Evolutionary conservation across 495 filamentous ascomycete genomes (phyloP).

Genomic region (Wilcoxina mikolae): DNA sequence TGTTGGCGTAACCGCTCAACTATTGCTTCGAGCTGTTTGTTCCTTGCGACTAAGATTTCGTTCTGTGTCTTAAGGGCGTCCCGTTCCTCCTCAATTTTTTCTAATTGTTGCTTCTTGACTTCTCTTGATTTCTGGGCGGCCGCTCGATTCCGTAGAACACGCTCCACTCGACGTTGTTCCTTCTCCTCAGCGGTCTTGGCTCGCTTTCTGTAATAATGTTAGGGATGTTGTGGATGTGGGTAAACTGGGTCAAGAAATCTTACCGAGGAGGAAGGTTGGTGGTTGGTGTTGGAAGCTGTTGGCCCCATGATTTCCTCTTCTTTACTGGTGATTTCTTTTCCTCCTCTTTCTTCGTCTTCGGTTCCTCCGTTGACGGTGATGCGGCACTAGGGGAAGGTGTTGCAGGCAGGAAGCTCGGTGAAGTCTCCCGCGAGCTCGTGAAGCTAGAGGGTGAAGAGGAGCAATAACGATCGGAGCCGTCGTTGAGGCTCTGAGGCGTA

Average conservation of each 20-base stretch:
- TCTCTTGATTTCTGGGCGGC: constrained; percentile 93
- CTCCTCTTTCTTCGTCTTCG: constrained; percentile 27
- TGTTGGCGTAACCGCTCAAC: too few species aligned
- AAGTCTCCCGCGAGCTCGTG: not conserved
- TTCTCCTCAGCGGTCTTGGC: constrained; percentile 99
- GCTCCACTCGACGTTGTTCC: constrained; percentile 92
- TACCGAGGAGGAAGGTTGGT: constrained; percentile 93
- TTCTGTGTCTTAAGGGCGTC: constrained; percentile 51
- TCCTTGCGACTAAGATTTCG: constrained; percentile 35
- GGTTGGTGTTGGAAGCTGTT: constrained; percentile 90
- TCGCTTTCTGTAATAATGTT: constrained; percentile 52
- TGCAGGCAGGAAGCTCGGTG: too few species aligned
- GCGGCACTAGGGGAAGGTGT: too few species aligned
- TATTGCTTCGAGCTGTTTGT: not conserved
- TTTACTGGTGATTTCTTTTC: constrained; percentile 69
- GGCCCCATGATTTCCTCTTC: constrained; percentile 98
- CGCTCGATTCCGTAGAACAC: constrained; percentile 86
- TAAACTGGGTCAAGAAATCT: constrained; percentile 19
- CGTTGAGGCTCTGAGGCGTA: not conserved
- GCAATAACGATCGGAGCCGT: too few species aligned
- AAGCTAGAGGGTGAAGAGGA: not conserved
- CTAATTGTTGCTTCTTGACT: constrained; percentile 86
- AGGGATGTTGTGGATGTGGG: constrained; percentile 6
- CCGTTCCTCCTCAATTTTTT: constrained; percentile 68
- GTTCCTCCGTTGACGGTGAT: not conserved